These are phyloP conservation scores for Cladophialophora yegresii DNA, from an alignment of 2,329 filamentous ascomycete species.

Conservation along the genomic window DNA sequence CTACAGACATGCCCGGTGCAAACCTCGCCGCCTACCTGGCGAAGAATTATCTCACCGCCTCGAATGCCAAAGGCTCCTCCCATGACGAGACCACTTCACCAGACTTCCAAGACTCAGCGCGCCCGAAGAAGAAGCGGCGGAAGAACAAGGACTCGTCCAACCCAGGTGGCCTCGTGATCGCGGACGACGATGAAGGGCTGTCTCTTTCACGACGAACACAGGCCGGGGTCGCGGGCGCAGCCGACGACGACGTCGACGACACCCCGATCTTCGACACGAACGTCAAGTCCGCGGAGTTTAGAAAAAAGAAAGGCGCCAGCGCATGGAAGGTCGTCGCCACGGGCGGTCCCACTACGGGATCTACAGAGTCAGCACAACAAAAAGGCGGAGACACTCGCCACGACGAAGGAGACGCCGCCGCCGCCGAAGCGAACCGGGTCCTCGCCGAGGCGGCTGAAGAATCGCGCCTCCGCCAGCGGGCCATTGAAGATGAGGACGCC, in stretches of 20 bases:
- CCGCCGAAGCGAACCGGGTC: conserved; percentile 73
- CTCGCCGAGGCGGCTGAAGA: conserved; percentile 72
- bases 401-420: neutral
- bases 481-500: conserved; percentile 54
- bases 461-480: conserved; percentile 52
- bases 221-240: conserved; percentile 35
- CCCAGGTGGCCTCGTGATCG: conserved; percentile 44
- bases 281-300: conserved; percentile 56
- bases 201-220: conserved; percentile 36
- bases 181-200: conserved; percentile 44
- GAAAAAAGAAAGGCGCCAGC: conserved; percentile 70
- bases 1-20: conserved; percentile 54
- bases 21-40: conserved; percentile 78
- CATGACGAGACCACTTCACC: conserved; percentile 39
- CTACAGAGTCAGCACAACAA: conserved; percentile 33
- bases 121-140: conserved; percentile 60
- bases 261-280: conserved; percentile 37
- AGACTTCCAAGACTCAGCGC: conserved; percentile 39
- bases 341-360: conserved; percentile 54
- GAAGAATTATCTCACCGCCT: conserved; percentile 80
- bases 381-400: neutral
- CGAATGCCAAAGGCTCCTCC: conserved; percentile 42
- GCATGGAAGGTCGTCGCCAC: conserved; percentile 58
- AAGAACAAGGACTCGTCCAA: conserved; percentile 50
- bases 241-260: conserved; percentile 39